Evolutionary conservation across 2,329 filamentous ascomycete genomes (phyloP).

Genomic region (Teratosphaeriaceae sp.): DNA sequence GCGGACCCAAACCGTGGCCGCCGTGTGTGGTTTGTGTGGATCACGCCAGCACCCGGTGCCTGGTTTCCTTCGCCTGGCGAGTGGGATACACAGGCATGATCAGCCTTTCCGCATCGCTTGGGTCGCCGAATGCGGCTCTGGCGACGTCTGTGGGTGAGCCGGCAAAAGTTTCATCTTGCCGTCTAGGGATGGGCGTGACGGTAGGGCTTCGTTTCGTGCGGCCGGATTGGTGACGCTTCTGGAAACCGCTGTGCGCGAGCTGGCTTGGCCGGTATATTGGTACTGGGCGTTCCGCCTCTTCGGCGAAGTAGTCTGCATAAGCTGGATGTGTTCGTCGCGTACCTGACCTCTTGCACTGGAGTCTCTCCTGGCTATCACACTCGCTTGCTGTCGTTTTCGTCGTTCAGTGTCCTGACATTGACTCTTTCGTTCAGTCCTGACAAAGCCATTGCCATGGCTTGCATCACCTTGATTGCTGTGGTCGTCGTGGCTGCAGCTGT

Average conservation of each 20-base stretch:
- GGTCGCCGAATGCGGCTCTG: background rate
- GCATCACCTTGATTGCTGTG: constrained; percentile 1
- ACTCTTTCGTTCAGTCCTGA: background rate
- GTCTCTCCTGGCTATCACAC: too few relatives aligned
- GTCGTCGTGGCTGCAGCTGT: background rate
- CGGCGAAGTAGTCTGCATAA: too few relatives aligned
- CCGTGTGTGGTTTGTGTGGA: too few relatives aligned
- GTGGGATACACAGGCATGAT: too few relatives aligned
- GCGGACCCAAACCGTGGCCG: background rate
- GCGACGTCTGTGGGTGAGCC: background rate
- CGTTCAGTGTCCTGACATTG: background rate
- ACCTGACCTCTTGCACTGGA: too few relatives aligned
- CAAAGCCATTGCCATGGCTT: background rate
- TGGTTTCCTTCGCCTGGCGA: too few relatives aligned
- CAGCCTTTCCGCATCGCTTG: background rate
- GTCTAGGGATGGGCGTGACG: background rate
- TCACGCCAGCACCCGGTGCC: background rate
- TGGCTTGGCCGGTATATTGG: background rate
- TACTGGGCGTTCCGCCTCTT: background rate
- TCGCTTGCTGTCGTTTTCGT: background rate
- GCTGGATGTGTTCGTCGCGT: too few relatives aligned
- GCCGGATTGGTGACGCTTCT: background rate
- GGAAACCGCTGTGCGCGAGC: background rate
- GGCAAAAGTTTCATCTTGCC: background rate
- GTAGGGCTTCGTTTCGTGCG: background rate